phyloP scores from a whole-genome alignment of 1,284 basidiomycete species.

The Papiliotrema nemorosa region DNA sequence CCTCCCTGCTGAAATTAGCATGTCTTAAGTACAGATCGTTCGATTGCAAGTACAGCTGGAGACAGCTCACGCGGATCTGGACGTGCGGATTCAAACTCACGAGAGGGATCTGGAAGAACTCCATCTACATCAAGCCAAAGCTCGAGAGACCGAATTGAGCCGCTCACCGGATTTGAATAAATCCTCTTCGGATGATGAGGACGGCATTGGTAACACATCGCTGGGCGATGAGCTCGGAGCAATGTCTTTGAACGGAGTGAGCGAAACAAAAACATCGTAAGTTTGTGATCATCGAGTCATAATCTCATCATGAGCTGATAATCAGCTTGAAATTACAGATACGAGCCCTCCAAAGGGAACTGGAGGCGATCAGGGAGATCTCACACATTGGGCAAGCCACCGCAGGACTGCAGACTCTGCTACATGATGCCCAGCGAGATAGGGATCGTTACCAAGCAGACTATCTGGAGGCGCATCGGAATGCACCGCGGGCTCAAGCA shows the following conservation, averaged over 20 bases:
- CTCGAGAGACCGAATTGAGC: constrained; percentile 77
- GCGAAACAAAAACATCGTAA: constrained; percentile 79
- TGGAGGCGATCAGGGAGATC: constrained; percentile 63
- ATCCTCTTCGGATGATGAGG: neutral
- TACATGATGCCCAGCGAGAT: constrained; percentile 86
- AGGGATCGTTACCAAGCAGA: constrained; percentile 85
- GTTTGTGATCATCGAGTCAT: too few relatives aligned
- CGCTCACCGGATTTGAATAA: neutral
- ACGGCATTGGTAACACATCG: constrained; percentile 14
- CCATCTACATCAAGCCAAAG: constrained; percentile 85
- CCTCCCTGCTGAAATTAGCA: neutral
- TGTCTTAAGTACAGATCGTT: constrained; percentile 65
- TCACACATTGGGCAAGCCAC: constrained; percentile 73
- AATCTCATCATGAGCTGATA: neutral
- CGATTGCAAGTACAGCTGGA: constrained; percentile 72
- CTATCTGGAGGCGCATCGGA: constrained; percentile 77
- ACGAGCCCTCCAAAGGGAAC: constrained; percentile 73
- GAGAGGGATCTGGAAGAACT: constrained; percentile 77
- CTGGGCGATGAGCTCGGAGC: constrained; percentile 51
- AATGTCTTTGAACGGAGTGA: constrained; percentile 56
- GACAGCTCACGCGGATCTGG: constrained; percentile 64
- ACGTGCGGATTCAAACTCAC: constrained; percentile 60
- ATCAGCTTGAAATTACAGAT: constrained; percentile 71
- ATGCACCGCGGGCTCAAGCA: constrained; percentile 73
- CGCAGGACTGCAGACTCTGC: constrained; percentile 78